A percentile compares a stretch with the other conserved stretches of the same genome.
phyloP scores from a whole-genome alignment of 164 flowering plant genomes.

The Malania oleifera region DNA sequence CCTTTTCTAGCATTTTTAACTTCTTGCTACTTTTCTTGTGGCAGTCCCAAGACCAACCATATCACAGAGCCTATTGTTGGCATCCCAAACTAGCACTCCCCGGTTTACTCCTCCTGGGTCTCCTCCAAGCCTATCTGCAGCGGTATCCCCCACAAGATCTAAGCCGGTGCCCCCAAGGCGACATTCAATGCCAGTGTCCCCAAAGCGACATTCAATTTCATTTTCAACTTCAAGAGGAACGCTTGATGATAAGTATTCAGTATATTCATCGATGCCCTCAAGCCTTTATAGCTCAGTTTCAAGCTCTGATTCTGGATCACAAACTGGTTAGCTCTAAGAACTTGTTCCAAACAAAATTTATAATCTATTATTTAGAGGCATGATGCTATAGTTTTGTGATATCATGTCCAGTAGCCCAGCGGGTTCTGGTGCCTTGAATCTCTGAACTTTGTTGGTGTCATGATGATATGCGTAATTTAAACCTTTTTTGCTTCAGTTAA shows the following conservation, averaged over 20 bases:
- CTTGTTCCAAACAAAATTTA: background rate
- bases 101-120: conserved; percentile 83
- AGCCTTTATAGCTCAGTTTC: conserved; percentile 47
- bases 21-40: conserved; percentile 1
- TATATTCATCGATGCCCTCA: conserved; percentile 48
- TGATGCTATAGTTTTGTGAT: no score
- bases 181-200: no score
- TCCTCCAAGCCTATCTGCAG: conserved; percentile 63
- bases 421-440: no score
- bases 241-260: conserved; percentile 61
- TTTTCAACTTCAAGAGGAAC: conserved; percentile 60
- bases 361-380: no score
- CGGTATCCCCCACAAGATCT: conserved; percentile 64
- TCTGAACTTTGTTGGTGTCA: no score
- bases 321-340: conserved; percentile 41
- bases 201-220: conserved; percentile 74
- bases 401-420: no score
- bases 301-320: conserved; percentile 57
- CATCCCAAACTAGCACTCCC: conserved; percentile 74
- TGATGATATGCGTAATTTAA: background rate
- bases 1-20: background rate
- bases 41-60: conserved; percentile 50
- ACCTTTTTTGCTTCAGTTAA: background rate
- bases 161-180: conserved; percentile 69
- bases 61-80: conserved; percentile 51